Conservation (phyloP, 495 filamentous ascomycete genomes). For the Talaromyces proteolyticus region DNA sequence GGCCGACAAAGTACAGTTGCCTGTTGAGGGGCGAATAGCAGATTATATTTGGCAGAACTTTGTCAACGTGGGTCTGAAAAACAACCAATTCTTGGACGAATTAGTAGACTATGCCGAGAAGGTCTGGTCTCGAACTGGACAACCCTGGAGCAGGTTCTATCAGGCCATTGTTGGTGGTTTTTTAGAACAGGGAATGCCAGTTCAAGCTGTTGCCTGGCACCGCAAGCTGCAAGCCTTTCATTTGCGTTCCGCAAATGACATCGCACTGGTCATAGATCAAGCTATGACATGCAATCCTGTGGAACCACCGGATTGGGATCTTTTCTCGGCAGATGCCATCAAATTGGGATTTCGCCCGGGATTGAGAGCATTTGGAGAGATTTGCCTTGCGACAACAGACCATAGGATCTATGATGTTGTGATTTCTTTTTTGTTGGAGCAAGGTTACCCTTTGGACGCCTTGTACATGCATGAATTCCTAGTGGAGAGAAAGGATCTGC, state of each 20-base stretch:
- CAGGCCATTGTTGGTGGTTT: conserved; percentile 40
- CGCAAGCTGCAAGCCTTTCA: conserved; percentile 26
- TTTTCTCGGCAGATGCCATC: conserved; percentile 2
- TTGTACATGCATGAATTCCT: conserved; percentile 56
- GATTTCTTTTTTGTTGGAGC: conserved; percentile 48
- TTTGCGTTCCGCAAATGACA: conserved; percentile 22
- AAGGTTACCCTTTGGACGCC: conserved; percentile 43
- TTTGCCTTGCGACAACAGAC: conserved; percentile 31
- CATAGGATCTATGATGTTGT: conserved; percentile 55
- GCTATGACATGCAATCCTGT: conserved; percentile 12
- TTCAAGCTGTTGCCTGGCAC: conserved; percentile 44
- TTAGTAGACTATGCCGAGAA: conserved; percentile 50
- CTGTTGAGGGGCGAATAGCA: conserved; percentile 39
- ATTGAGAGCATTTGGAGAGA: conserved; percentile 39
- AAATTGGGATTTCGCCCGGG: conserved; percentile 11
- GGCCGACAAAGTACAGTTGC: conserved; percentile 34
- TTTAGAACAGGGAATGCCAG: conserved; percentile 25
- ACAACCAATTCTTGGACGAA: conserved; percentile 40
- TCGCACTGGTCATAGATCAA: conserved; percentile 28
- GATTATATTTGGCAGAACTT: conserved; percentile 53
- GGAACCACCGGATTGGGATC: background rate
- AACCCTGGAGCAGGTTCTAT: conserved; percentile 44
- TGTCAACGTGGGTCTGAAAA: conserved; percentile 39
- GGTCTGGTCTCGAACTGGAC: conserved; percentile 36
- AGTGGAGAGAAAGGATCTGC: conserved; percentile 41